Base-by-base conservation (phyloP, 768 basidiomycete genomes). In the Rhodotorula graminis region DNA sequence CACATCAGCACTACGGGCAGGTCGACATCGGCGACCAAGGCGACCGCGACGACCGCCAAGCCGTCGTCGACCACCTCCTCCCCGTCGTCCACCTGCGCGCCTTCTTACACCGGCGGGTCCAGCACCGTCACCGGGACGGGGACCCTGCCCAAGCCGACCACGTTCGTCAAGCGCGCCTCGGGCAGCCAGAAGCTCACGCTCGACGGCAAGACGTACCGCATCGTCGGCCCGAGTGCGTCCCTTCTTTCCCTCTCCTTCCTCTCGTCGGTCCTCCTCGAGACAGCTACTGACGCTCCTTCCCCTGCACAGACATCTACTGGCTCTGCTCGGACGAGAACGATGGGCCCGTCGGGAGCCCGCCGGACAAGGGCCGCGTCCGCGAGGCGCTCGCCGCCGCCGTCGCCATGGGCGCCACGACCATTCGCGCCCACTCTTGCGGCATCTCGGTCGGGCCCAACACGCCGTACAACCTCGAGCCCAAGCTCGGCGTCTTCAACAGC, bases 381-480 rank as follows among this genome's bases (percentile, higher is more conserved):
- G 77, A 78, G 27, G 73, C 70, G 0, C 70, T 78, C 50, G 76
- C 77, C 8, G 74, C 66, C 6, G 76, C 77, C 10, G 73, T 73
- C 33, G 61, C 61, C 4, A 78, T 78, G 78, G 78, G 78, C 18
- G 78, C 77, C 7, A 77, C 72, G 25, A 75, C 78, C 1, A 59
- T 75, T 23, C 73, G 73, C 15, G 27, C 49, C 1, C 64, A 63
- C 6, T 59, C 70, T 0, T 75, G 70, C 67, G 81, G 80, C 19
- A 73, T 79, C 33, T 79, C 79, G 19, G 77, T 78, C 44, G 79
- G 80, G 9, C 73, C 59, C 2, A 33, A 55, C 42, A 72, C 78
- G 57, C 73, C 78, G 1, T 65, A 80, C 60, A 75, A 76, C 49
- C 67, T 79, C 71, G 71, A 78, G 61, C 79, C 78, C 5, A 40